Evolutionary conservation across 805 yeast species (phyloP).

Genomic region (Zygosaccharomyces bailii): DNA sequence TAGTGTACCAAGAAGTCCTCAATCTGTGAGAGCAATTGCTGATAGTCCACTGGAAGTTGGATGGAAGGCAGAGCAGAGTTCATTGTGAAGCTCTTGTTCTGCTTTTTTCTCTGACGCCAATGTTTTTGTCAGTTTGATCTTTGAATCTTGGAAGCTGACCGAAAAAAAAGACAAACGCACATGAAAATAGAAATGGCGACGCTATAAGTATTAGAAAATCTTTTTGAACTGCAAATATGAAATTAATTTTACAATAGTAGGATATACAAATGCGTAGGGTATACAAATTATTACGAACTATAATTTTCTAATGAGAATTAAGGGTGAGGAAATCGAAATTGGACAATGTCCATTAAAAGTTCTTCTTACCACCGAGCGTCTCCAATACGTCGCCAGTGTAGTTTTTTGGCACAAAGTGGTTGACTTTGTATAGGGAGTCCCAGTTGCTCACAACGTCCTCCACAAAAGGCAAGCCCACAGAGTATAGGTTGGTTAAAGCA

Average conservation of each 20-base stretch:
- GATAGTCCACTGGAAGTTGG: constrained; percentile 70
- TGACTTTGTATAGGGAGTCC: constrained; percentile 36
- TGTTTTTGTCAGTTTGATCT: not conserved
- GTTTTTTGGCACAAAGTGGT: constrained; percentile 44
- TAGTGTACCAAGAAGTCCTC: constrained; percentile 66
- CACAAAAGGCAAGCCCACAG: constrained; percentile 53
- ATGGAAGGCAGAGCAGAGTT: constrained; percentile 53
- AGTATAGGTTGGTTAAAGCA: constrained; percentile 49
- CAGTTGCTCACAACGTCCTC: constrained; percentile 51
- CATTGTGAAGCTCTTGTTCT: constrained; percentile 19
- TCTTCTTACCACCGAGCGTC: constrained; percentile 46
- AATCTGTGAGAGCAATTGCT: constrained; percentile 53
- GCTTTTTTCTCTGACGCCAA: not conserved
- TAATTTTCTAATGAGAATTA: not conserved
- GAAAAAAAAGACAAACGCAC: not conserved
- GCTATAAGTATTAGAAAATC: no score
- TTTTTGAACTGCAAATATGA: no score
- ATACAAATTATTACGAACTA: not conserved
- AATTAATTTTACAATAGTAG: not conserved
- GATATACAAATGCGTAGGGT: not conserved
- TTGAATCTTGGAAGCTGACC: not conserved
- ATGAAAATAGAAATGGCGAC: not conserved
- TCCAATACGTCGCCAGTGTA: constrained; percentile 61
- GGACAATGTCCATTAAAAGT: constrained; percentile 21
- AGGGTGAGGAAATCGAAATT: not conserved